A percentile compares a stretch with the other conserved stretches of the same genome.
Conservation (phyloP, 1,139 yeast species). For the Suhomyces wounanorum region DNA sequence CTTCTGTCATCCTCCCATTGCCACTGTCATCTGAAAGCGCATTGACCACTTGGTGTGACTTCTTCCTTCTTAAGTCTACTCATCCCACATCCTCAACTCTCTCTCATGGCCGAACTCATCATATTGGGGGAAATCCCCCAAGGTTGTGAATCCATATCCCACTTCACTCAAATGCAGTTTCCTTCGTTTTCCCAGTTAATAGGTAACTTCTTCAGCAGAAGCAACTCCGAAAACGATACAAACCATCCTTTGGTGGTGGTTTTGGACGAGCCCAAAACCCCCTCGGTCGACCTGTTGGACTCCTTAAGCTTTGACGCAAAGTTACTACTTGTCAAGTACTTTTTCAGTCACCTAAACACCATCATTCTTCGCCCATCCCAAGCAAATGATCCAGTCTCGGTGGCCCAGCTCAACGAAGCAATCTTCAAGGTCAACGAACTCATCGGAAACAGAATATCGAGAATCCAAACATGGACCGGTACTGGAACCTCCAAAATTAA, state of each 20-base stretch:
- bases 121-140: slow-evolving; percentile 6
- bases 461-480: slow-evolving; percentile 63
- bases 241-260: slow-evolving; percentile 38
- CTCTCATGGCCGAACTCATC: slow-evolving; percentile 16
- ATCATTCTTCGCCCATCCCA: slow-evolving; percentile 29
- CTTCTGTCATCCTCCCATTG: slow-evolving; percentile 1
- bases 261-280: slow-evolving; percentile 19
- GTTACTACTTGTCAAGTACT: slow-evolving; percentile 36
- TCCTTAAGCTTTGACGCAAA: slow-evolving; percentile 27
- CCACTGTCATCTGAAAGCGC: neutral
- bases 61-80: neutral
- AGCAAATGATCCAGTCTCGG: slow-evolving; percentile 20
- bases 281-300: slow-evolving; percentile 5
- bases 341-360: slow-evolving; percentile 46
- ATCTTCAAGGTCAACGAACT: slow-evolving; percentile 30
- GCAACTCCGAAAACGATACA: slow-evolving; percentile 39
- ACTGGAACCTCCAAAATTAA: slow-evolving; percentile 35
- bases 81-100: neutral
- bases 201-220: slow-evolving; percentile 32
- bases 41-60: neutral
- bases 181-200: slow-evolving; percentile 14
- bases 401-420: slow-evolving; percentile 27
- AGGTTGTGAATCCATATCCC: slow-evolving; percentile 6
- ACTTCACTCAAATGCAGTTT: slow-evolving; percentile 8
- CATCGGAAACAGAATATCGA: slow-evolving; percentile 41